These are phyloP conservation scores for Smittium culicis DNA, from an alignment of 371 early-diverging fungal species.

Conservation along the genomic window DNA sequence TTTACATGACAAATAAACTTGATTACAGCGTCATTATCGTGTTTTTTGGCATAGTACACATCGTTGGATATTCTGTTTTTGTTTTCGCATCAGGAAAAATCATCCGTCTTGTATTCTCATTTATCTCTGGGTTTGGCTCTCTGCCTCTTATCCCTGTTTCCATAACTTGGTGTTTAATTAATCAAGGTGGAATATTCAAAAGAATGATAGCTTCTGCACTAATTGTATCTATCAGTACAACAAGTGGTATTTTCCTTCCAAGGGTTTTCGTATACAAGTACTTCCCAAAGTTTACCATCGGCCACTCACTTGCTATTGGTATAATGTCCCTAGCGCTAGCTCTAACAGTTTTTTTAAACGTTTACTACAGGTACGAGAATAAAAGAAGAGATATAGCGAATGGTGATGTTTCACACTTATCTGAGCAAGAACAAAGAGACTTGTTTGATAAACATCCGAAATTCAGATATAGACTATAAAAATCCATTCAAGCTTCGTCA, in stretches of 20 bases:
- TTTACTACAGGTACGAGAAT: not conserved
- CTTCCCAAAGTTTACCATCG: not conserved
- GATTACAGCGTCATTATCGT: not conserved
- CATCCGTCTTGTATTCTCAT: not conserved
- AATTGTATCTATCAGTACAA: not conserved
- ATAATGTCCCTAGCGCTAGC: not conserved
- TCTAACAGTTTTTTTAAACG: not conserved
- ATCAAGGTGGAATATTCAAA: slow-evolving; percentile 8
- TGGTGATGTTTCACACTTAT: slow-evolving; percentile 11
- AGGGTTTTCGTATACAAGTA: not conserved
- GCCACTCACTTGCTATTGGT: not conserved
- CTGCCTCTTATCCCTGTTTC: not conserved
- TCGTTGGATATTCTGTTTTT: not conserved
- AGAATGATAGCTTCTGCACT: no score
- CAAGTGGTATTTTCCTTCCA: not conserved
- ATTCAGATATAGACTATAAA: slow-evolving; percentile 10
- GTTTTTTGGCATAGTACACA: not conserved
- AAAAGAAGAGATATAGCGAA: not conserved
- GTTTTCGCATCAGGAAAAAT: not conserved
- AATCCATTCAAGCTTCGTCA: no score
- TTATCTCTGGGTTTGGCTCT: not conserved
- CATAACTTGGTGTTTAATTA: slow-evolving; percentile 1
- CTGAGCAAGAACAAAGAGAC: no score
- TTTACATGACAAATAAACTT: not conserved
- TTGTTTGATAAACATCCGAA: slow-evolving; percentile 8